Evolutionary conservation across 129 eudicot genomes (phyloP), one percentile per base, ranked within the genome.

Genomic region (Arctium minus): DNA sequence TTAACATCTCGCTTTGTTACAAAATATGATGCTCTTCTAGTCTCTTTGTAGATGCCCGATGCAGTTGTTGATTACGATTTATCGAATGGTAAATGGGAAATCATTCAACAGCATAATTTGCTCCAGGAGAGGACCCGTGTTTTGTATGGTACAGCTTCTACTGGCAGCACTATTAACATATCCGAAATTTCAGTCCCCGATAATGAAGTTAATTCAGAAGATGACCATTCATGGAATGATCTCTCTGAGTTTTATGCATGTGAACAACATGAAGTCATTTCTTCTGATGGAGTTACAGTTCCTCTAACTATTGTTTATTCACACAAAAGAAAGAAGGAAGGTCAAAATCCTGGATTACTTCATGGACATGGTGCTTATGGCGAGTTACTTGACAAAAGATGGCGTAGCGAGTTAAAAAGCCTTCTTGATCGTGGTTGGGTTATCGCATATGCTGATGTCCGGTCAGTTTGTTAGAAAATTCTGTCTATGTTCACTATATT

Each of bases 341-440:
- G 81, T 76, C 84, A 91, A 81, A 93, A 77, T 76, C 97, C 97
- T 15, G 97, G 93, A 78, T 87, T 96, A 74, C 97, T 96, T 89
- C 97, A 93, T 83, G 97, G 92, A 10, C 97, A 93, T 84, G 99
- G 97, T 80, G 97, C 99, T 81, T 96, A 93, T 82, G 97, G 99
- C 4, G 99, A 96, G 84, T 79, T 90, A 79, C 97, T 96, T 40
- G 99, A 96, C 83, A 96, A 96, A 85, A 81, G 94, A 79, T 93
- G 99, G 99, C 89, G 89, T 76, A 89, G 89, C 40, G 99, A 96
- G 85, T 89, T 88, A 53, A 96, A 91, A 85, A 96, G 97, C 90
- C 95, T 96, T 72, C 94, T 96, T 12, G 99, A 96, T 86, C 97
- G 97, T 35, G 99, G 99, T 72, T 96, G 99, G 99, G 91, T 96